phyloP scores from a whole-genome alignment of 2,329 filamentous ascomycete genomes.

The Stagonosporopsis tanaceti region DNA sequence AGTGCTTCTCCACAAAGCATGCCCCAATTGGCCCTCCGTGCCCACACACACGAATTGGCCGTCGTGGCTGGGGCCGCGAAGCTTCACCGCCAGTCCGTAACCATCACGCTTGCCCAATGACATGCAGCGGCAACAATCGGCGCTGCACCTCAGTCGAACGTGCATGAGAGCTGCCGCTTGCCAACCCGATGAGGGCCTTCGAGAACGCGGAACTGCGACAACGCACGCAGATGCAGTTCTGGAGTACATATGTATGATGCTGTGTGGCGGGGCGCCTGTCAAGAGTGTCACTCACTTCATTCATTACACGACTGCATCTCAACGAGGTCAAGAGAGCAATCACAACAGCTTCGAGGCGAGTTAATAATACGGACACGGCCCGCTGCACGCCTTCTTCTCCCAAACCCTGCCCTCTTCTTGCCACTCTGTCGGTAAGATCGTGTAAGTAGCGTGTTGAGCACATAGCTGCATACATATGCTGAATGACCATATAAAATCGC shows the following conservation, averaged over 20 bases:
- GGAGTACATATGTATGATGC: background rate
- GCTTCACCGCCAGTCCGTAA: constrained; percentile 42
- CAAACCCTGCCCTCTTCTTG: background rate
- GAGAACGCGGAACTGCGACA: constrained; percentile 29
- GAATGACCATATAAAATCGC: constrained; percentile 11
- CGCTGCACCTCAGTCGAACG: constrained; percentile 29
- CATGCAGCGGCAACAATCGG: constrained; percentile 28
- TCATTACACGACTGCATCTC: background rate
- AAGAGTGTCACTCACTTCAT: constrained; percentile 7
- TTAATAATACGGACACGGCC: too few species aligned
- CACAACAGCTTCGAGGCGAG: constrained; percentile 2
- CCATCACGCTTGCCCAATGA: constrained; percentile 25
- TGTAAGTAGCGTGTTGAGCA: background rate
- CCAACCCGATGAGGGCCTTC: constrained; percentile 10
- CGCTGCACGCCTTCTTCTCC: too few species aligned
- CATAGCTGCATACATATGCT: background rate
- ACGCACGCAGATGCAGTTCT: constrained; percentile 34
- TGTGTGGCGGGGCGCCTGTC: constrained; percentile 19
- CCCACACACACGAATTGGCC: constrained; percentile 8
- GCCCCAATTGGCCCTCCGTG: constrained; percentile 19
- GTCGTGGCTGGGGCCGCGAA: constrained; percentile 20
- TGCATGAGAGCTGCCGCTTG: constrained; percentile 29
- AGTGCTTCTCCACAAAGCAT: constrained; percentile 5
- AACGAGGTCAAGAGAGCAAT: background rate
- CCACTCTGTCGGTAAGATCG: constrained; percentile 8